phyloP scores from a whole-genome alignment of 1,139 yeast genomes.

The Meyerozyma elateridarum region DNA sequence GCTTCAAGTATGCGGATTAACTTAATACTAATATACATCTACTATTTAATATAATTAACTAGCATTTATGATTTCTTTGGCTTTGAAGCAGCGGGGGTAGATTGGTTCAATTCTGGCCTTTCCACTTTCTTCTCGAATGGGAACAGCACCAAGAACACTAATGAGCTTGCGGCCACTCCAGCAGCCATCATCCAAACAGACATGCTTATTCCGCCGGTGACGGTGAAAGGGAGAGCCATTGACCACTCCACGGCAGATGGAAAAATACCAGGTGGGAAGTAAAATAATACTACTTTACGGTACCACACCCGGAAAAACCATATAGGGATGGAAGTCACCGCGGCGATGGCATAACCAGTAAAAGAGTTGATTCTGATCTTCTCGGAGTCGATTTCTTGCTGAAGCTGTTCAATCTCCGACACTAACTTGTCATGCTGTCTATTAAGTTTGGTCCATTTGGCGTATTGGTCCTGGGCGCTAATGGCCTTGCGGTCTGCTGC shows the following conservation, averaged over 20 bases:
- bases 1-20: slow-evolving; percentile 3
- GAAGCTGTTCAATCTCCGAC: slow-evolving; percentile 45
- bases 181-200: slow-evolving; percentile 46
- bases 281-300: slow-evolving; percentile 55
- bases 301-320: slow-evolving; percentile 52
- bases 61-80: neutral
- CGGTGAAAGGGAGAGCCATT: slow-evolving; percentile 58
- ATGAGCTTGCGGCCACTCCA: slow-evolving; percentile 27
- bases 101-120: no score
- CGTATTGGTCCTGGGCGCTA: slow-evolving; percentile 90
- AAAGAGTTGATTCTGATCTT: slow-evolving; percentile 33
- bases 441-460: slow-evolving; percentile 91
- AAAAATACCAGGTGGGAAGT: slow-evolving; percentile 53
- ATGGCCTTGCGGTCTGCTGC: slow-evolving; percentile 54
- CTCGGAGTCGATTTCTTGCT: slow-evolving; percentile 29
- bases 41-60: neutral
- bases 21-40: neutral
- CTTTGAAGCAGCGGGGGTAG: slow-evolving; percentile 1
- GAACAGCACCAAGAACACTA: slow-evolving; percentile 26
- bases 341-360: slow-evolving; percentile 23
- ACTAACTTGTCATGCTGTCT: slow-evolving; percentile 60
- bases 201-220: slow-evolving; percentile 50
- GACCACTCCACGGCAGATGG: slow-evolving; percentile 56
- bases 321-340: slow-evolving; percentile 38
- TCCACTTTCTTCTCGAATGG: slow-evolving; percentile 22